Conservation (phyloP, 495 filamentous ascomycete genomes). For the Friedmanniomyces simplex region DNA sequence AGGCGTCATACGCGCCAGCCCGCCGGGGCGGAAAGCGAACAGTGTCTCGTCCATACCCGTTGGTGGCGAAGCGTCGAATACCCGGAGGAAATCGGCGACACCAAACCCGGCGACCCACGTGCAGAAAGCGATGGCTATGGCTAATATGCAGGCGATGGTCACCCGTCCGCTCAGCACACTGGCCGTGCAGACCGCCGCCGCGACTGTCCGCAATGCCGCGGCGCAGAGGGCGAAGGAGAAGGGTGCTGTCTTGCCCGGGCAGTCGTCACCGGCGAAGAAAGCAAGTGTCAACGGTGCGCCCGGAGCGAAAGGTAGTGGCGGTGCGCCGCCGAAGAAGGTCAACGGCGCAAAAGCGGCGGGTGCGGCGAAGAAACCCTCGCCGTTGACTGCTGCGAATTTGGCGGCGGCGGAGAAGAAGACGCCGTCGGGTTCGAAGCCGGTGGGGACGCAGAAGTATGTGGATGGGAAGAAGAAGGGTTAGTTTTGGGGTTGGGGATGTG, state of each 20-base stretch:
- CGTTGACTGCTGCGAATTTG: constrained; percentile 14
- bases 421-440: constrained; percentile 1
- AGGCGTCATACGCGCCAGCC: neutral
- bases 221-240: constrained; percentile 16
- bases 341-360: neutral
- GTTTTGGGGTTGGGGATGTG: neutral
- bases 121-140: constrained; percentile 14
- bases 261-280: neutral
- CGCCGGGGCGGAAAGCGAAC: constrained; percentile 3
- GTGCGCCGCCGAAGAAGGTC: neutral
- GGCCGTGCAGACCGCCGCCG: constrained; percentile 14
- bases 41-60: constrained; percentile 8
- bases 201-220: constrained; percentile 6
- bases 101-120: constrained; percentile 2
- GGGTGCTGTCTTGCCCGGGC: constrained; percentile 15
- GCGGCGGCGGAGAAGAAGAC: constrained; percentile 3
- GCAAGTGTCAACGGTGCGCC: no score
- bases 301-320: no score
- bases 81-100: neutral
- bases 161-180: constrained; percentile 18
- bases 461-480: constrained; percentile 5
- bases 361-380: neutral
- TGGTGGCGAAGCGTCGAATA: constrained; percentile 10
- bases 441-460: constrained; percentile 20
- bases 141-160: constrained; percentile 17